Base-by-base conservation (phyloP, 257 asterid genomes). In the Mentha longifolia region DNA sequence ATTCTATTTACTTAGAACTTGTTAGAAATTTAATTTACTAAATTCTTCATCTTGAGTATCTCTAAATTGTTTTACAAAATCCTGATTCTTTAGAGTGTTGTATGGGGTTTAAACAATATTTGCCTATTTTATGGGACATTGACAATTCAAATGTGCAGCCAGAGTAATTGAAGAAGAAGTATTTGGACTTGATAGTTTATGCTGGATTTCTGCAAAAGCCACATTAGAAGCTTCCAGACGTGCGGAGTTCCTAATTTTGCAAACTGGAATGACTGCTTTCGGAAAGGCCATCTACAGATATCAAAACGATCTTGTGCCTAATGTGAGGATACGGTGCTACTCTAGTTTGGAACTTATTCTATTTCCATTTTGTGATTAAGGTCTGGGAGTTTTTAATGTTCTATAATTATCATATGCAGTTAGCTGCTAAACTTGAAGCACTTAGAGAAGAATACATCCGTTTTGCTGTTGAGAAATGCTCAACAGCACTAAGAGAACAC, bases 111-210 rank as follows among this genome's bases (percentile, higher is more conserved):
- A 62, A 51, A 10, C 43, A 15, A 30, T 64, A 30, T 35, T 7
- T 43, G 39, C 47, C n/a, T 54, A 59, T 56, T 62, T 68, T 58
- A 67, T 59, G 55, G 65, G 73, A 46, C 35, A 60, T 78, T 82
- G 71, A 78, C 55, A 65, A 37, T 63, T 71, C 62, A 68, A 74
- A 61, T 78, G 59, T 88, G 76, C 81, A 94, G 99, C 99, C 75
- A 89, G 99, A 81, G 97, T 91, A 83, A 89, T 94, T 78, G 99
- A 94, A 83, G 99, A 89, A 75, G 97, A 91, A 84, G 74, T 91
- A 81, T 94, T 91, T 85, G 99, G 99, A 79, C 85, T 86, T 70
- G 97, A 89, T 76, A 91, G 86, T 81, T 73, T 93, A 22, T 89
- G 92, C 82, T 93, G 98, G 98, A 89, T 93, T 71, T 93, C 98